These are phyloP conservation scores for Cutaneotrichosporon dermatis DNA, from an alignment of 1,284 basidiomycete species.

Conservation along the genomic window DNA sequence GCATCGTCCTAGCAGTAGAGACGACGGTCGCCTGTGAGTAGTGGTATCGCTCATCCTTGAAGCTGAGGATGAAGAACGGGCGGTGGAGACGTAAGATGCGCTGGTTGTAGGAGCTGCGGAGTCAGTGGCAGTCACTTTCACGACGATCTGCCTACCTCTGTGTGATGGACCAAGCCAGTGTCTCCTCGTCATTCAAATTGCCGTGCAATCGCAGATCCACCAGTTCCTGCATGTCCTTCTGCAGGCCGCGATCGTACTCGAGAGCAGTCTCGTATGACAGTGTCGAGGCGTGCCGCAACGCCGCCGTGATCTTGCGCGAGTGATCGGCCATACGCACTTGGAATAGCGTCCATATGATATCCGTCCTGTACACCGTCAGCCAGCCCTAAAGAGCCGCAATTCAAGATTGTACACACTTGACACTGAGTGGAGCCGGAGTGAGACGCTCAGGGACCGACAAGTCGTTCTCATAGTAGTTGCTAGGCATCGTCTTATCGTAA, in stretches of 20 bases:
- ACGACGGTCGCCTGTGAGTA: neutral
- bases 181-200: neutral
- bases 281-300: neutral
- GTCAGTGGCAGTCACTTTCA: neutral
- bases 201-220: neutral
- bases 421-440: neutral
- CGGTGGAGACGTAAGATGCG: neutral
- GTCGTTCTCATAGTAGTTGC: constrained; percentile 1
- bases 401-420: neutral
- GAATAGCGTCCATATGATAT: neutral
- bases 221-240: neutral
- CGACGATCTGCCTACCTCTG: neutral
- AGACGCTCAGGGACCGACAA: neutral
- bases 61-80: neutral
- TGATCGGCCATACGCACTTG: neutral
- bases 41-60: neutral
- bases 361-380: neutral
- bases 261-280: neutral
- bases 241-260: neutral
- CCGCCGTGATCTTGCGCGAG: neutral
- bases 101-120: neutral
- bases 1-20: neutral
- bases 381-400: too few relatives aligned
- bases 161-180: neutral
- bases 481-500: constrained; percentile 1